phyloP scores from a whole-genome alignment of 331 rosid genomes.

The Phaseolus coccineus region DNA sequence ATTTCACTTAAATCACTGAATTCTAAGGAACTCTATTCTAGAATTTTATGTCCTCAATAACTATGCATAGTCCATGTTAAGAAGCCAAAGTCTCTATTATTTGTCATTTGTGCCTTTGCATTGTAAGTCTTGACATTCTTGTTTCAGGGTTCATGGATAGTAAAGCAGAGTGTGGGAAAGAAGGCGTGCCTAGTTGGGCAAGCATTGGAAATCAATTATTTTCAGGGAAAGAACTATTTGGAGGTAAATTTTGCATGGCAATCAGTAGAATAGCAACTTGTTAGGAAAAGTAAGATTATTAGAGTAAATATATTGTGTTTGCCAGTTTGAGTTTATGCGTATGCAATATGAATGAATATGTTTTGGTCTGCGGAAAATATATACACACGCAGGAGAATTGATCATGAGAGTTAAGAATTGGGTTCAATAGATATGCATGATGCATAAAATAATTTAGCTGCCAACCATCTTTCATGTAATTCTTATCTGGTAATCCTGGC shows the following conservation, averaged over 20 bases:
- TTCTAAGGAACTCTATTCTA: constrained; percentile 21
- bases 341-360: background rate
- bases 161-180: constrained; percentile 96
- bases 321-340: constrained; percentile 8
- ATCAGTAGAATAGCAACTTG: constrained; percentile 4
- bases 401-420: constrained; percentile 10
- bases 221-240: constrained; percentile 86
- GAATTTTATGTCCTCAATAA: constrained; percentile 9
- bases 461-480: constrained; percentile 27
- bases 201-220: constrained; percentile 76
- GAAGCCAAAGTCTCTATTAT: constrained; percentile 32
- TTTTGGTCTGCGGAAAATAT: constrained; percentile 8
- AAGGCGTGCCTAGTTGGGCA: constrained; percentile 95
- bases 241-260: constrained; percentile 65
- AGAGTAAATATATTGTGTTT: background rate
- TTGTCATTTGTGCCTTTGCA: constrained; percentile 28
- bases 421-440: constrained; percentile 26
- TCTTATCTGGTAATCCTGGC: constrained; percentile 36
- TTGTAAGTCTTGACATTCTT: constrained; percentile 35
- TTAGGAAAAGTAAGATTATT: constrained; percentile 11
- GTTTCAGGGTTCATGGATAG: constrained; percentile 97
- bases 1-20: constrained; percentile 23
- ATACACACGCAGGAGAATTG: background rate
- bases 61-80: background rate
- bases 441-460: constrained; percentile 22